Conservation (phyloP, 2,329 filamentous ascomycete genomes). For the Arthrobotrys sphaeroides region DNA sequence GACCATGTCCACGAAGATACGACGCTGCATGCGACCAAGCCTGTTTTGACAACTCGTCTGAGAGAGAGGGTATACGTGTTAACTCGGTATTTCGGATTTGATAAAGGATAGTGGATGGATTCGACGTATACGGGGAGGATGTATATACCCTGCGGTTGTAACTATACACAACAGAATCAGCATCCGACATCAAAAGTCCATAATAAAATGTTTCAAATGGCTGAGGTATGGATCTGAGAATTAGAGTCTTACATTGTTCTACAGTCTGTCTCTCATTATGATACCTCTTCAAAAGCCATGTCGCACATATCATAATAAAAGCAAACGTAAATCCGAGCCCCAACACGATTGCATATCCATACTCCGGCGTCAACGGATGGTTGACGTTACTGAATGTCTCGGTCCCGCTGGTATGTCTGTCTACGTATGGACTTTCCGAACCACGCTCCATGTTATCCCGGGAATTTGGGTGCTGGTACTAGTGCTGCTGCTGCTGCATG, state of each 20-base stretch:
- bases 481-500: not conserved
- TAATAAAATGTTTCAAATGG: not conserved
- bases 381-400: constrained; percentile 30
- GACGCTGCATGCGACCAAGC: constrained; percentile 86
- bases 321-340: constrained; percentile 79
- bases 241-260: constrained; percentile 71
- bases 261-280: constrained; percentile 84
- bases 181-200: not conserved
- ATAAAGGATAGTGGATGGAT: not conserved
- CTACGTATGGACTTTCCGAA: constrained; percentile 3
- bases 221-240: not conserved
- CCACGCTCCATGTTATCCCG: not conserved
- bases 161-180: not conserved
- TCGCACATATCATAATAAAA: constrained; percentile 78
- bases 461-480: not conserved
- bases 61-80: constrained; percentile 62
- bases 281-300: constrained; percentile 74
- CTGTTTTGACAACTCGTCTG: constrained; percentile 81
- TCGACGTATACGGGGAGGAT: not conserved
- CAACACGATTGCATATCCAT: constrained; percentile 80
- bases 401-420: constrained; percentile 27
- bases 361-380: constrained; percentile 66
- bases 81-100: constrained; percentile 62
- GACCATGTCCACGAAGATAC: constrained; percentile 95
- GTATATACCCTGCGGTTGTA: constrained; percentile 36